Percentiles rank a stretch among this genome's conserved stretches.
Conservation (phyloP, 2,329 filamentous ascomycete species). For the Dothiorella sarmentorum region DNA sequence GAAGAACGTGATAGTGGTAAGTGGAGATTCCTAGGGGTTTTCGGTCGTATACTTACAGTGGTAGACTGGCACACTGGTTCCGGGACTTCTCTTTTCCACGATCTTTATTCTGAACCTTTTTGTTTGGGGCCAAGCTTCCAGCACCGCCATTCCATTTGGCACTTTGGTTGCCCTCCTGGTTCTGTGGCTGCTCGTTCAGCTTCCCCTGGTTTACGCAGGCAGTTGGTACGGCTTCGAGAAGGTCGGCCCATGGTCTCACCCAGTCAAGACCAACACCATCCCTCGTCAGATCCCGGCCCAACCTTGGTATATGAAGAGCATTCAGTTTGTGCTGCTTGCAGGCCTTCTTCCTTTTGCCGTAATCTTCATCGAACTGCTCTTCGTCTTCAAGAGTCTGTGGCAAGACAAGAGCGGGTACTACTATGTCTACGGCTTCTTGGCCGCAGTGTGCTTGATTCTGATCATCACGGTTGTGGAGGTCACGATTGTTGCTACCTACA, state of each 20-base stretch:
- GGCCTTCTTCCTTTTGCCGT: constrained; percentile 82
- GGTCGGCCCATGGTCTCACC: constrained; percentile 71
- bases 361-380: constrained; percentile 82
- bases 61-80: constrained; percentile 70
- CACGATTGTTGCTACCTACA: constrained; percentile 77
- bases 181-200: constrained; percentile 81
- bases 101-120: constrained; percentile 82
- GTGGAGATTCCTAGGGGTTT: background rate
- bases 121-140: constrained; percentile 85
- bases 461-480: constrained; percentile 77
- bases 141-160: constrained; percentile 79
- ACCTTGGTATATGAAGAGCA: constrained; percentile 68
- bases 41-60: background rate
- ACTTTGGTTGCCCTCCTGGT: constrained; percentile 69
- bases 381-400: constrained; percentile 84
- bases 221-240: constrained; percentile 72
- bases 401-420: constrained; percentile 90
- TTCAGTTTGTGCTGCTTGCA: constrained; percentile 65
- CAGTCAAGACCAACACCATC: constrained; percentile 70
- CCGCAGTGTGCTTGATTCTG: constrained; percentile 68
- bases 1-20: constrained; percentile 62
- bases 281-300: constrained; percentile 71
- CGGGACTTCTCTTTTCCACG: constrained; percentile 70
- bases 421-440: constrained; percentile 84
- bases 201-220: constrained; percentile 78